A percentile compares a stretch with the other conserved stretches of the same genome.
These are phyloP conservation scores for Jacaranda mimosifolia DNA, from an alignment of 257 asterid genomes.

Conservation along the genomic window DNA sequence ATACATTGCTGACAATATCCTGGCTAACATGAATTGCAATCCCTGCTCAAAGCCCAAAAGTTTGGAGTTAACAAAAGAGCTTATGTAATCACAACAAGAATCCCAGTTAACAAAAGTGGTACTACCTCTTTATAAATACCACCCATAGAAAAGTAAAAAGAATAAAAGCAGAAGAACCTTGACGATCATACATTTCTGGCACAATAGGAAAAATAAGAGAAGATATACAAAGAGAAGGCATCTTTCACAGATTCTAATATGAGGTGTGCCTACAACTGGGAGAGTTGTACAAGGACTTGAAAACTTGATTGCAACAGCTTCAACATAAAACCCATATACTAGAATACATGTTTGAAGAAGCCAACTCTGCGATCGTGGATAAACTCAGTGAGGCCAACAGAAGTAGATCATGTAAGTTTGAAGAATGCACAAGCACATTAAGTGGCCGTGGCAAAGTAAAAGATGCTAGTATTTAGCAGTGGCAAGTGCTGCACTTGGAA, in stretches of 20 bases:
- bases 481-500: background rate
- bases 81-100: conserved; percentile 20
- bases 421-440: conserved; percentile 1
- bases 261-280: background rate
- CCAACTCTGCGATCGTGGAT: background rate
- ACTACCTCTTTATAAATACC: background rate
- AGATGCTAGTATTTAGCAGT: background rate
- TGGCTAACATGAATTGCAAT: conserved; percentile 60
- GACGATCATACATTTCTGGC: background rate
- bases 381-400: background rate
- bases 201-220: background rate
- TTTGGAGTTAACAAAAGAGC: conserved; percentile 16
- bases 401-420: conserved; percentile 8
- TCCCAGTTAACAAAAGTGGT: background rate
- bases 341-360: background rate
- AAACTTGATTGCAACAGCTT: conserved; percentile 8
- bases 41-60: conserved; percentile 54
- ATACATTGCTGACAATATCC: conserved; percentile 64
- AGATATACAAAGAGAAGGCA: background rate
- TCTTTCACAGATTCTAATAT: conserved; percentile 14
- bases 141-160: background rate
- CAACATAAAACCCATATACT: background rate
- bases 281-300: background rate
- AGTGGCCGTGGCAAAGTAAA: background rate
- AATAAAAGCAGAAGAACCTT: background rate